Base-by-base conservation (phyloP, 805 yeast species). In the Metschnikowia baotianmanensis region DNA sequence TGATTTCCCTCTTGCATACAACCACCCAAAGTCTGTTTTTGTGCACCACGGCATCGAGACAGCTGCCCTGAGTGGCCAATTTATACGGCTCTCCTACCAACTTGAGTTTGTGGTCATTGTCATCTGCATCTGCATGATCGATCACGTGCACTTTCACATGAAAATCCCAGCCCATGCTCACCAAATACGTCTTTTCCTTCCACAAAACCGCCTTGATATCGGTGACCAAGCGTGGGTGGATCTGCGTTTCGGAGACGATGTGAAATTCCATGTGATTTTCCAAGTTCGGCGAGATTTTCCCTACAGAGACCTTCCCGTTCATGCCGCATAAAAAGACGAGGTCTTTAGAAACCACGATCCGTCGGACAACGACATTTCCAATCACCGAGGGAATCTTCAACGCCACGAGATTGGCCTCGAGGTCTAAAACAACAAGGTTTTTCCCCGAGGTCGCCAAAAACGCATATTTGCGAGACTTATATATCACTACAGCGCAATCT, bases 121-220 rank as follows among this genome's bases (percentile, higher is more conserved):
- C n/a, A n/a, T n/a, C n/a, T n/a, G n/a, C n/a, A n/a, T 46, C 50
- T 9, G 18, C 15, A 2, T 50, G 47, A 6, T 50, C 43, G 2
- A 73, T 35, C 39, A 55, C 50, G 39, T 72, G 59, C 26, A 73
- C 55, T 34, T 62, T 68, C 2, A 81, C 39, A 17, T 53, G 55
- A 38, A 66, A 61, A 58, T 83, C 90, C 74, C 82, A 74, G 3
- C 89, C 87, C 46, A 78, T 62, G 1, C 85, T 73, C 9, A 74
- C 65, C 16, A 82, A 49, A 47, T 67, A 72, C 15, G 65, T 63
- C 4, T 53, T 40, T 1, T 40, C 55, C 1, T 48, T 47, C 28
- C 43, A 42, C 1, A 35, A 21, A 4, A 51, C 36, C 7, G 41
- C 38, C 43, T 63, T 65, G 21, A 70, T 65, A 38, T 70, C 74